These are phyloP conservation scores for Wickerhamomyces queroliae DNA, from an alignment of 805 yeast genomes.

Conservation along the genomic window DNA sequence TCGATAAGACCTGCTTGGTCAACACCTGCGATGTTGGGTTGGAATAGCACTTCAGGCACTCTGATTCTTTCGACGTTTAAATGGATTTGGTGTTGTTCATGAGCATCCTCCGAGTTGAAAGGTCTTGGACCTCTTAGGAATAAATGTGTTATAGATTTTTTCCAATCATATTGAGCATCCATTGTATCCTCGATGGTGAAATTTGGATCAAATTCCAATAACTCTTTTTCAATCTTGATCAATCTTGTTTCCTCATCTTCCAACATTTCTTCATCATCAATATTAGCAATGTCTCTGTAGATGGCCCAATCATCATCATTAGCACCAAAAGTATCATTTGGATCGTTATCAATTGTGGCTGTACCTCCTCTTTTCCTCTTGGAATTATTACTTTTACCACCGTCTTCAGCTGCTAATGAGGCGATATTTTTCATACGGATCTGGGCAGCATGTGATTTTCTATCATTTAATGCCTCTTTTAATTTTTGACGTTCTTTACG, in stretches of 20 bases:
- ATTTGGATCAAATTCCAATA: constrained; percentile 77
- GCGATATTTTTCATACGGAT: constrained; percentile 89
- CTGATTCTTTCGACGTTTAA: constrained; percentile 85
- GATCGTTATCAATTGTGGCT: constrained; percentile 80
- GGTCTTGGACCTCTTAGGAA: constrained; percentile 89
- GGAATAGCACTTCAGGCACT: constrained; percentile 88
- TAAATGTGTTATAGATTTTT: constrained; percentile 68
- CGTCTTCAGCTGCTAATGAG: constrained; percentile 70
- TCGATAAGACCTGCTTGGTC: constrained; percentile 96
- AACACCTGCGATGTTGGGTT: constrained; percentile 89
- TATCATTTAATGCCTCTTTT: constrained; percentile 72
- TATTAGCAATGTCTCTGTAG: constrained; percentile 75
- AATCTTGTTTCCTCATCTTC: constrained; percentile 65
- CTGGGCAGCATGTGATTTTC: constrained; percentile 90
- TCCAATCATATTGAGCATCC: constrained; percentile 83
- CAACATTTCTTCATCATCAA: constrained; percentile 72
- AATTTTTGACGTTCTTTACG: constrained; percentile 66
- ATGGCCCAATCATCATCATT: constrained; percentile 95
- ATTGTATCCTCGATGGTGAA: constrained; percentile 83
- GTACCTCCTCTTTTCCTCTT: constrained; percentile 49
- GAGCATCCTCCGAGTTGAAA: constrained; percentile 74
- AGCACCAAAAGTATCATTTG: constrained; percentile 91
- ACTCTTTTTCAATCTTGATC: constrained; percentile 61
- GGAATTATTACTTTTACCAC: constrained; percentile 26
- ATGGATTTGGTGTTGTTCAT: constrained; percentile 86